Percentiles rank a stretch among this genome's conserved stretches.
phyloP scores from a whole-genome alignment of 2,329 filamentous ascomycete species.

The Talaromyces sp. region DNA sequence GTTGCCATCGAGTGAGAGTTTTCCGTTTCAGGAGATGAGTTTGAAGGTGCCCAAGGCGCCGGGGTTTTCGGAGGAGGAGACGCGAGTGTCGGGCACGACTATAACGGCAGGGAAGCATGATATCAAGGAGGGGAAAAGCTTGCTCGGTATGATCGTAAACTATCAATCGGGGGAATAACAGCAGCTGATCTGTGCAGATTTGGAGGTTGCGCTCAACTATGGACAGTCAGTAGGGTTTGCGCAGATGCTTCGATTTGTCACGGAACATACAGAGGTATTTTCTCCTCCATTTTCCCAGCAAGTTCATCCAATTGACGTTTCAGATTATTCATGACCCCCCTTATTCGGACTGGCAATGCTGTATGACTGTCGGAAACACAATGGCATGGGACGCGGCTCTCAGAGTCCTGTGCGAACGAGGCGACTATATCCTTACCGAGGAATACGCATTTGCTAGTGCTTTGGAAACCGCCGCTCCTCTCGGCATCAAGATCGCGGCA shows the following conservation, averaged over 20 bases:
- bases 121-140: constrained; percentile 52
- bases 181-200: constrained; percentile 52
- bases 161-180: not conserved
- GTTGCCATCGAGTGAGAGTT: constrained; percentile 82
- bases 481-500: constrained; percentile 60
- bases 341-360: constrained; percentile 86
- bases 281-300: not conserved
- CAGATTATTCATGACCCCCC: constrained; percentile 76
- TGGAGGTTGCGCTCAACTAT: constrained; percentile 89
- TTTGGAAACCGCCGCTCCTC: constrained; percentile 61
- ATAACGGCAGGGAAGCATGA: constrained; percentile 80
- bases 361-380: constrained; percentile 81
- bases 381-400: constrained; percentile 78
- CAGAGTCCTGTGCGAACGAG: constrained; percentile 73
- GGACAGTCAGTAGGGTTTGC: constrained; percentile 80
- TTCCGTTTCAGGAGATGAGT: constrained; percentile 78
- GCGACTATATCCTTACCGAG: constrained; percentile 79
- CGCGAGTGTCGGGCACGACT: constrained; percentile 56
- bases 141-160: constrained; percentile 12
- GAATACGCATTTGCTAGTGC: constrained; percentile 86
- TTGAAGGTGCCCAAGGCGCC: constrained; percentile 69
- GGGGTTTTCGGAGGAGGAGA: constrained; percentile 68
- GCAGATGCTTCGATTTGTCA: constrained; percentile 84
- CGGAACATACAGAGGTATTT: constrained; percentile 79
- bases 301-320: not conserved